Evolutionary conservation across 768 basidiomycete genomes (phyloP).

Genomic region (Fomitopsis serialis): DNA sequence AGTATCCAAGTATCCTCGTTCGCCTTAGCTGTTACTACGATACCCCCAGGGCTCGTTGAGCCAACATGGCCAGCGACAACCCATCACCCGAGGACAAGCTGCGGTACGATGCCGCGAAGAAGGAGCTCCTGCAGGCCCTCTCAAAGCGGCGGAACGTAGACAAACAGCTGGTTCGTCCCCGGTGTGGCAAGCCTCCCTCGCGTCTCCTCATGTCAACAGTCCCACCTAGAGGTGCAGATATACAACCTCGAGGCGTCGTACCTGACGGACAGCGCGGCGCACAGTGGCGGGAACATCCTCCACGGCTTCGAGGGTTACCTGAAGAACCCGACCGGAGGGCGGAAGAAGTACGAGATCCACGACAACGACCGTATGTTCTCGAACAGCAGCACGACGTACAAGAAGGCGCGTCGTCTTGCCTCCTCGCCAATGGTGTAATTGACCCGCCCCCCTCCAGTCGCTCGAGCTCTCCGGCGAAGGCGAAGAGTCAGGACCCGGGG

Average conservation of each 20-base stretch:
- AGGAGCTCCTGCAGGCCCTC: constrained; percentile 69
- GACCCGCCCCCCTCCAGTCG: constrained; percentile 47
- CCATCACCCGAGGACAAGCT: constrained; percentile 63
- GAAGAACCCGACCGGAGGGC: constrained; percentile 63
- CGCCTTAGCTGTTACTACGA: too few species aligned
- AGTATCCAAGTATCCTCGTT: too few species aligned
- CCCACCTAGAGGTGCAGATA: constrained; percentile 72
- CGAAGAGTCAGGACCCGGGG: constrained; percentile 53
- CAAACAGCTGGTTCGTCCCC: constrained; percentile 61
- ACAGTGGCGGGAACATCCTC: constrained; percentile 82
- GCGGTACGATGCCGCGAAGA: constrained; percentile 67
- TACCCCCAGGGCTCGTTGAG: background rate
- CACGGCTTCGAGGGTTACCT: constrained; percentile 85
- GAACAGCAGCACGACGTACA: constrained; percentile 70
- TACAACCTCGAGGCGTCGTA: constrained; percentile 74
- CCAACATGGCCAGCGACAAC: constrained; percentile 33
- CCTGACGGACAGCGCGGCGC: constrained; percentile 68
- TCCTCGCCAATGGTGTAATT: background rate
- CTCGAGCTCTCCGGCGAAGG: constrained; percentile 71
- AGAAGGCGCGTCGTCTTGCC: constrained; percentile 44
- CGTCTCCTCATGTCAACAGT: constrained; percentile 34
- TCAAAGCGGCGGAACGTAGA: constrained; percentile 72
- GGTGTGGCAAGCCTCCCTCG: background rate
- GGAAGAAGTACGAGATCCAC: constrained; percentile 70
- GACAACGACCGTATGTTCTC: constrained; percentile 81